Conservation (phyloP, 306 rosid genomes). For the Gastrolobium villosum region DNA sequence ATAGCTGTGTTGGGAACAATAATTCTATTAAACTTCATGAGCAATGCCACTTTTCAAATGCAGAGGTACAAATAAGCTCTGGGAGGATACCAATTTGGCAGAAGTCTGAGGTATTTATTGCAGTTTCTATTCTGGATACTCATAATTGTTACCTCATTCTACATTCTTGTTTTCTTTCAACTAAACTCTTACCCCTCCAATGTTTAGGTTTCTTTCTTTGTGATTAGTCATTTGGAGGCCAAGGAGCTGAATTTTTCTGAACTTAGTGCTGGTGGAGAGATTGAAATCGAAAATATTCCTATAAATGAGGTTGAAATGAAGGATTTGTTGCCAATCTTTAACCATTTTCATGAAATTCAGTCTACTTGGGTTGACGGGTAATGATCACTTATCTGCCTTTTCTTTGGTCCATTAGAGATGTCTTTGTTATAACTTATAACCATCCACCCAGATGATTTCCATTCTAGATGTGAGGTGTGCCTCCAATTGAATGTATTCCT, state of each 20-base stretch:
- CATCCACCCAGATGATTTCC: conserved; percentile 3
- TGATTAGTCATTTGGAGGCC: conserved; percentile 63
- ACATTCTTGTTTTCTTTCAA: conserved; percentile 45
- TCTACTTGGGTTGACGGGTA: conserved; percentile 87
- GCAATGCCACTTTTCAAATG: conserved; percentile 78
- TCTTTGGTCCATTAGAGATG: conserved; percentile 17
- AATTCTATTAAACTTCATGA: conserved; percentile 57
- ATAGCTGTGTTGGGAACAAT: conserved; percentile 55
- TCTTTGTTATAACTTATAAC: neutral
- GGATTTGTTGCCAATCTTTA: conserved; percentile 83
- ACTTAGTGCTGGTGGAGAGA: conserved; percentile 68
- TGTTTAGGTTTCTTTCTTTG: conserved; percentile 75
- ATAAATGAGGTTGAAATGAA: conserved; percentile 81
- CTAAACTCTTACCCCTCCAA: conserved; percentile 33
- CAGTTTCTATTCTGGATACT: conserved; percentile 42
- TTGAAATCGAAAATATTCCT: conserved; percentile 81
- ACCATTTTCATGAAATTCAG: conserved; percentile 74
- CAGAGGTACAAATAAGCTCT: conserved; percentile 87
- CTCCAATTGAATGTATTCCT: conserved; percentile 36
- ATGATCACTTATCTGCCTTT: conserved; percentile 31
- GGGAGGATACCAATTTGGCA: conserved; percentile 95
- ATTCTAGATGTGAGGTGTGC: conserved; percentile 28
- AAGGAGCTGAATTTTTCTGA: conserved; percentile 53
- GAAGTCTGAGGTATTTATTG: conserved; percentile 73
- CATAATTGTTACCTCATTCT: conserved; percentile 37